Conservation (phyloP, 441 rosid species). For the Biscutella laevigata region DNA sequence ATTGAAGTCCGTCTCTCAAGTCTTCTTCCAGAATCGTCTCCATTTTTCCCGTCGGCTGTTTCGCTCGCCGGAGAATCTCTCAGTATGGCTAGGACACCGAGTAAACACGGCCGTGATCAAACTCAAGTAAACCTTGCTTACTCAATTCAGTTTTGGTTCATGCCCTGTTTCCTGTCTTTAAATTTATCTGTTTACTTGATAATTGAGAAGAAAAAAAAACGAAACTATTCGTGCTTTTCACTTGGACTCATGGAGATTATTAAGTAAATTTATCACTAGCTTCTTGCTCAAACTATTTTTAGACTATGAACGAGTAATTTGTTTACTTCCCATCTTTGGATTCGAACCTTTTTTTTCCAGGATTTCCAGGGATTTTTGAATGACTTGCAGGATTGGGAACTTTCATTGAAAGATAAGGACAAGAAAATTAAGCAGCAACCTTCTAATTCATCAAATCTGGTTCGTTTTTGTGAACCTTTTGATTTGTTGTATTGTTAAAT, state of each 20-base stretch:
- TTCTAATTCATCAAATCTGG: slow-evolving; percentile 30
- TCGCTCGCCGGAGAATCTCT: slow-evolving; percentile 19
- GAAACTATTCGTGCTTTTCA: background rate
- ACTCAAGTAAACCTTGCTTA: slow-evolving; percentile 38
- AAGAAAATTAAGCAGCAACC: slow-evolving; percentile 48
- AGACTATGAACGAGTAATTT: background rate
- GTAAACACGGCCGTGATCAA: slow-evolving; percentile 61
- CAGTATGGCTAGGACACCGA: slow-evolving; percentile 29
- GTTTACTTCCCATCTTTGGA: slow-evolving; percentile 9
- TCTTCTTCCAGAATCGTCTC: slow-evolving; percentile 20
- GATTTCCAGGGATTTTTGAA: slow-evolving; percentile 85
- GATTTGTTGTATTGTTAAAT: no score
- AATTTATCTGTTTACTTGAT: background rate
- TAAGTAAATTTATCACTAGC: no score
- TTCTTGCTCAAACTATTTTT: no score
- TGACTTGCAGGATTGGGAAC: slow-evolving; percentile 97
- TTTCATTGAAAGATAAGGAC: slow-evolving; percentile 48
- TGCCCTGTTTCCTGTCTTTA: background rate
- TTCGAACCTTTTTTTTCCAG: slow-evolving; percentile 29
- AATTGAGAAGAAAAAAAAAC: background rate
- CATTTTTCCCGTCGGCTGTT: background rate
- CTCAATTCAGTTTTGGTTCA: background rate
- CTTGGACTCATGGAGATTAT: background rate
- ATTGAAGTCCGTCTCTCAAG: background rate
- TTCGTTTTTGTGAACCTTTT: no score